Base-by-base conservation (phyloP, 768 basidiomycete genomes). In the Steccherinum ochraceum region DNA sequence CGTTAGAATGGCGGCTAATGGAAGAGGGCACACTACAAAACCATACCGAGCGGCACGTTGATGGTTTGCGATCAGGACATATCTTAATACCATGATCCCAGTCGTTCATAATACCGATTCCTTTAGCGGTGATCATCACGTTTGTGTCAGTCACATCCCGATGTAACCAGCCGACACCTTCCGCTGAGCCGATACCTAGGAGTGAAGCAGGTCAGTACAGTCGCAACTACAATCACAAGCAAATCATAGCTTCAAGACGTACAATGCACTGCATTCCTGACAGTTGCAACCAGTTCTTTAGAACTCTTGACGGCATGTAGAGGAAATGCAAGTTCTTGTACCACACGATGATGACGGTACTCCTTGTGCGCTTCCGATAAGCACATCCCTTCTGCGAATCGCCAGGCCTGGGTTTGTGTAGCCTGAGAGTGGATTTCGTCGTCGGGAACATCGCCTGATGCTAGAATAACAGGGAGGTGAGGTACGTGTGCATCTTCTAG, bases 51-150 rank as follows among this genome's bases (percentile, higher is more conserved):
- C 2, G 24, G 3, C 41, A 48, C 4, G 19, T 46, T 49, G 24
- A 45, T n/a, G 25, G 21, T 7, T 12, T 24, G 3, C 5, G n/a
- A n/a, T n/a, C 12, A 18, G 23, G 7, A 11, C 5, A 40, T 4
- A 20, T 40, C 12, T 3, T 3, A n/a, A 20, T 16, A 2, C 45
- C 40, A 20, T 48, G 39, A 24, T 56, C 54, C 54, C 54, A 56
- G 43, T 56, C 54, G 27, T 51, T 51, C 18, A 55, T 41, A 25
- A 55, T 48, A 3, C 50, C 54, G 5, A 30, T 10, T 13, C 49
- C 50, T 3, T 52, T 16, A 4, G 20, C 12, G 39, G 7, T 18
- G 2, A 52, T 10, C 50, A 52, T 52, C 12, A 52, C 23, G 20
- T 55, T 55, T 10, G 12, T 25, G 4, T 3, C 3, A 35, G 50